Evolutionary conservation across 2,329 filamentous ascomycete species (phyloP).

Genomic region (Fusarium vanettenii): DNA sequence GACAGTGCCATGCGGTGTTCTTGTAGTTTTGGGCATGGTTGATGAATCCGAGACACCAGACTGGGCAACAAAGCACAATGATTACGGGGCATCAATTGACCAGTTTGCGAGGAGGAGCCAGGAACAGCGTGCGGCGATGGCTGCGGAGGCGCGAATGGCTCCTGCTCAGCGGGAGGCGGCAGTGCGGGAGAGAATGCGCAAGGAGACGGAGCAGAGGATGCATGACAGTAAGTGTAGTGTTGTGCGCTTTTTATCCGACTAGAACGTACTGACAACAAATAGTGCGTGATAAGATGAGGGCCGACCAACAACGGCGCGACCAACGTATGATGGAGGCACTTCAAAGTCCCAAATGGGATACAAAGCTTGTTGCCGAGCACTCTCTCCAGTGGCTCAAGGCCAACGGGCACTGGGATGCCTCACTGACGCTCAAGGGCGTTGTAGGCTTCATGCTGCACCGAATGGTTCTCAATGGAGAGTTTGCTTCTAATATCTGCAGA

Average conservation of each 20-base stretch:
- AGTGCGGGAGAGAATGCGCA: slow-evolving; percentile 52
- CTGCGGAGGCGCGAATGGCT: slow-evolving; percentile 58
- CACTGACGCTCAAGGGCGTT: slow-evolving; percentile 50
- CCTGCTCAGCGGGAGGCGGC: slow-evolving; percentile 56
- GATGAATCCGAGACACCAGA: slow-evolving; percentile 64
- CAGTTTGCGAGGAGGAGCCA: slow-evolving; percentile 49
- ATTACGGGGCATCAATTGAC: slow-evolving; percentile 48
- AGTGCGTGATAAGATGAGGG: slow-evolving; percentile 57
- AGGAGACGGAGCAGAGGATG: slow-evolving; percentile 57
- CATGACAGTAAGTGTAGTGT: slow-evolving; percentile 58
- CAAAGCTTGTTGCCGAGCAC: slow-evolving; percentile 58
- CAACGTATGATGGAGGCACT: slow-evolving; percentile 61
- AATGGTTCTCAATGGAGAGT: slow-evolving; percentile 63
- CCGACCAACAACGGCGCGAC: slow-evolving; percentile 56
- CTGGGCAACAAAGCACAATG: slow-evolving; percentile 61
- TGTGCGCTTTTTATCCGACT: neutral
- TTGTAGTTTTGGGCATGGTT: slow-evolving; percentile 65
- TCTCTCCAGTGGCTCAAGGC: slow-evolving; percentile 58
- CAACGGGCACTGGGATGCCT: slow-evolving; percentile 40
- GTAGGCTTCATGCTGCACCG: slow-evolving; percentile 61
- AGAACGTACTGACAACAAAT: neutral
- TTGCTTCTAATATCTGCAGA: slow-evolving; percentile 53
- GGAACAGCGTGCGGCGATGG: slow-evolving; percentile 56
- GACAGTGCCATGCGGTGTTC: slow-evolving; percentile 68
- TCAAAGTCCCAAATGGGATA: slow-evolving; percentile 65